These are phyloP conservation scores for Lactarius sanguifluus DNA, from an alignment of 768 basidiomycete genomes.

Conservation along the genomic window DNA sequence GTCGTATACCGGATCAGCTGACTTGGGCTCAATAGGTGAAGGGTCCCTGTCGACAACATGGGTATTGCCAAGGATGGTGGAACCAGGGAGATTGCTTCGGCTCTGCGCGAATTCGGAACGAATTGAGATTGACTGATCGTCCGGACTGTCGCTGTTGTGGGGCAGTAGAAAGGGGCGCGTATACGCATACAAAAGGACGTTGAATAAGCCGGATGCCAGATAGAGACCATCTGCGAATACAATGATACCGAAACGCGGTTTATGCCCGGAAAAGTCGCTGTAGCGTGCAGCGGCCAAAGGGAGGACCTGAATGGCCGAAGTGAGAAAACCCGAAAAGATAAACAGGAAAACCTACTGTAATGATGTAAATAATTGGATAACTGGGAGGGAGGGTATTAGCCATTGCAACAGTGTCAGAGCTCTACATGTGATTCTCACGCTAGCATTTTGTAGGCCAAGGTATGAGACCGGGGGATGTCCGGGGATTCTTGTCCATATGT, in stretches of 20 bases:
- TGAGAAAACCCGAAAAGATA: neutral
- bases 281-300: conserved; percentile 47
- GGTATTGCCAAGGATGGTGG: neutral
- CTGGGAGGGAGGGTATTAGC: conserved; percentile 33
- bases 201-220: conserved; percentile 47
- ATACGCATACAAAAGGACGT: conserved; percentile 41
- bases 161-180: conserved; percentile 46
- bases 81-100: neutral
- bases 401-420: neutral
- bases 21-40: neutral
- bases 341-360: conserved; percentile 33
- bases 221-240: conserved; percentile 44
- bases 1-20: neutral
- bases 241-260: conserved; percentile 40
- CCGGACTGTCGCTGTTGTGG: conserved; percentile 9
- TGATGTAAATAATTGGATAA: conserved; percentile 48
- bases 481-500: conserved; percentile 23
- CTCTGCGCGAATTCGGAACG: neutral
- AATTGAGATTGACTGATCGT: neutral
- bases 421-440: conserved; percentile 39
- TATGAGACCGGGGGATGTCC: conserved; percentile 26
- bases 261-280: conserved; percentile 36
- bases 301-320: conserved; percentile 32
- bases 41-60: neutral
- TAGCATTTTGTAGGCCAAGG: conserved; percentile 47